Evolutionary conservation across 2,329 filamentous ascomycete genomes (phyloP), one percentile per base, ranked within the genome.

Genomic region (Lomentospora prolificans): DNA sequence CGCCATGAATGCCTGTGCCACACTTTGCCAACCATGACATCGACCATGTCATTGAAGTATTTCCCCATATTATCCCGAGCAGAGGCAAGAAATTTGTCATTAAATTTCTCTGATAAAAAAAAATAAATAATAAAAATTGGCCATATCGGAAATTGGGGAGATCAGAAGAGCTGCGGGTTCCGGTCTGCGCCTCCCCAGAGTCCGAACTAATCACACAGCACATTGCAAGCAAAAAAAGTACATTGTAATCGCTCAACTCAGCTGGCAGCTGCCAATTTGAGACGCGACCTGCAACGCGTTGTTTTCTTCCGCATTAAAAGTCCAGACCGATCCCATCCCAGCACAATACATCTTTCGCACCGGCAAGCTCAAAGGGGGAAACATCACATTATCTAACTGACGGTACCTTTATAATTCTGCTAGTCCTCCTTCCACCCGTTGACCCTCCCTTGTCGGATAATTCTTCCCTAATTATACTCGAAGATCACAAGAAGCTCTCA

Each of bases 71-170:
- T n/a, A n/a, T n/a, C n/a, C n/a, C n/a, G 12, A 33, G 30, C 6
- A 66, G 66, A 58, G 69, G 69, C 63, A 71, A 68, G 65, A 70
- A 66, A 65, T 63, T 64, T 65, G 64, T 72, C 70, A 73, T 72
- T 61, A 59, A 56, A 55, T n/a, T n/a, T n/a, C n/a, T n/a, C n/a
- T n/a, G n/a, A 22, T 56, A 36, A 50, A 36, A 27, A 55, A 50
- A 51, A 33, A 57, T 27, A 50, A 25, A 50, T 55, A 22, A 46
- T 27, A 41, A 36, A 44, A 55, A 30, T 27, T 14, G 36, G 14
- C n/a, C 27, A 55, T 39, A 44, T 46, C 41, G 41, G 53, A n/a
- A 17, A 27, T 24, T n/a, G n/a, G n/a, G n/a, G n/a, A n/a, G n/a
- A n/a, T n/a, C n/a, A n/a, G n/a, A n/a, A n/a, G n/a, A n/a, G n/a